Conservation (phyloP, 2,329 filamentous ascomycete species). For the Grosmannia serpens region DNA sequence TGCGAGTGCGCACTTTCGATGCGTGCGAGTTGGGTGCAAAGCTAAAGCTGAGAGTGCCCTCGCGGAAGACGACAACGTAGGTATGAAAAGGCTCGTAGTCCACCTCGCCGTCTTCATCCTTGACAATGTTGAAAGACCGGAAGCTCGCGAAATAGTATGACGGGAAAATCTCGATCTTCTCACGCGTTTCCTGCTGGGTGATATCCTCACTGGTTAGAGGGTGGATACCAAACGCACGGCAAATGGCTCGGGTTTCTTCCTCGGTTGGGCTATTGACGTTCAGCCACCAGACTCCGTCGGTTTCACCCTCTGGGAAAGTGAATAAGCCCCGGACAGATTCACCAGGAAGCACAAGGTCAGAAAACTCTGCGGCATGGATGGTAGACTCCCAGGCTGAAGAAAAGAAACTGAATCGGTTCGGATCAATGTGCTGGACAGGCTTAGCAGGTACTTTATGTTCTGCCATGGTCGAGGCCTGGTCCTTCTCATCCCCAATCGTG, state of each 20-base stretch:
- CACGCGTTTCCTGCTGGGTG: constrained; percentile 83
- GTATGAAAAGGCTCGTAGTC: constrained; percentile 94
- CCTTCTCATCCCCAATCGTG: constrained; percentile 37
- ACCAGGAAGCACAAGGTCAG: constrained; percentile 76
- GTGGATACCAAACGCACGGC: constrained; percentile 90
- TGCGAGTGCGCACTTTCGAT: constrained; percentile 79
- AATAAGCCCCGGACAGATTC: constrained; percentile 88
- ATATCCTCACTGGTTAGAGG: constrained; percentile 96
- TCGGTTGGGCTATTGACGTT: constrained; percentile 85
- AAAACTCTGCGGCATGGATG: constrained; percentile 80
- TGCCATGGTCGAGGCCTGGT: constrained; percentile 21
- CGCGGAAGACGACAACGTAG: constrained; percentile 92
- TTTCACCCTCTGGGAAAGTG: constrained; percentile 47
- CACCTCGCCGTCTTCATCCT: constrained; percentile 65
- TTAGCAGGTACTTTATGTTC: constrained; percentile 21
- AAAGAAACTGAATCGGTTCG: constrained; percentile 91
- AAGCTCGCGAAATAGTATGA: constrained; percentile 98
- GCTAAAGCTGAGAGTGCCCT: constrained; percentile 90
- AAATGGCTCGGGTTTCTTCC: constrained; percentile 78
- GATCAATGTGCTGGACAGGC: constrained; percentile 34
- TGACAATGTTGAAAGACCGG: constrained; percentile 73
- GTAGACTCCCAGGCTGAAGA: constrained; percentile 90
- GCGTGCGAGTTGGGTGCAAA: constrained; percentile 83
- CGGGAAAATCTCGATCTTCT: constrained; percentile 96
- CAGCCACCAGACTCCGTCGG: constrained; percentile 93